Evolutionary conservation across 768 basidiomycete species (phyloP).

Genomic region (Suillus hirtellus): DNA sequence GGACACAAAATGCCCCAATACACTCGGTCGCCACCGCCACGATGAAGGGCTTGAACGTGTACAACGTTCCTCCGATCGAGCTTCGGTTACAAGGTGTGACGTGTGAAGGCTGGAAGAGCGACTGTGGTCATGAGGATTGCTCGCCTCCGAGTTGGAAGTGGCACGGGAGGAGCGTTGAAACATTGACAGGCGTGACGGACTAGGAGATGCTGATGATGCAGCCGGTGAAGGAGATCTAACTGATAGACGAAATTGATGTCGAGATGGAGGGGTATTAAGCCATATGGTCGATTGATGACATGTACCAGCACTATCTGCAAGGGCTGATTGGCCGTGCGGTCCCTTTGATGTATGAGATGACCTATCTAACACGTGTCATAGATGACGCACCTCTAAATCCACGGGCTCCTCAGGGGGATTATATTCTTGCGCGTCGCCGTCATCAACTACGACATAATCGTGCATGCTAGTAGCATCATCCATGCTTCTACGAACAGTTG

Average conservation of each 20-base stretch:
- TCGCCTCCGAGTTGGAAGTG: constrained; percentile 30
- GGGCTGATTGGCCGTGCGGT: constrained; percentile 23
- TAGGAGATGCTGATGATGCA: constrained; percentile 35
- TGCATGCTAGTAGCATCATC: constrained; percentile 39
- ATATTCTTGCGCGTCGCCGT: constrained; percentile 29
- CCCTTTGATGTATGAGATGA: constrained; percentile 25
- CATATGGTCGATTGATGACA: constrained; percentile 35
- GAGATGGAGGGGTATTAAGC: constrained; percentile 38
- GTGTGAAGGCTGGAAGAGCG: constrained; percentile 53
- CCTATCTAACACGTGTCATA: constrained; percentile 22
- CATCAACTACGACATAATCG: constrained; percentile 44
- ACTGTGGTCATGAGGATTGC: constrained; percentile 39
- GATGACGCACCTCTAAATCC: constrained; percentile 29
- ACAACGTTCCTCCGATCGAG: constrained; percentile 14
- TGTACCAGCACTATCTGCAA: constrained; percentile 27
- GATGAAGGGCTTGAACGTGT: constrained; percentile 27
- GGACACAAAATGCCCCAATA: constrained; percentile 63
- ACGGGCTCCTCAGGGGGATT: constrained; percentile 17
- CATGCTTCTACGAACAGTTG: constrained; percentile 27
- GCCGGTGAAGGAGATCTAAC: constrained; percentile 43
- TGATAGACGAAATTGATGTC: constrained; percentile 45
- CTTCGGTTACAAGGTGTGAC: constrained; percentile 28
- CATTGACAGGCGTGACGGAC: constrained; percentile 44
- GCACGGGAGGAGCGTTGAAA: constrained; percentile 37
- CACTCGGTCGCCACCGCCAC: constrained; percentile 63